Evolutionary conservation across 164 flowering plant species (phyloP).

Genomic region (Kingdonia uniflora): DNA sequence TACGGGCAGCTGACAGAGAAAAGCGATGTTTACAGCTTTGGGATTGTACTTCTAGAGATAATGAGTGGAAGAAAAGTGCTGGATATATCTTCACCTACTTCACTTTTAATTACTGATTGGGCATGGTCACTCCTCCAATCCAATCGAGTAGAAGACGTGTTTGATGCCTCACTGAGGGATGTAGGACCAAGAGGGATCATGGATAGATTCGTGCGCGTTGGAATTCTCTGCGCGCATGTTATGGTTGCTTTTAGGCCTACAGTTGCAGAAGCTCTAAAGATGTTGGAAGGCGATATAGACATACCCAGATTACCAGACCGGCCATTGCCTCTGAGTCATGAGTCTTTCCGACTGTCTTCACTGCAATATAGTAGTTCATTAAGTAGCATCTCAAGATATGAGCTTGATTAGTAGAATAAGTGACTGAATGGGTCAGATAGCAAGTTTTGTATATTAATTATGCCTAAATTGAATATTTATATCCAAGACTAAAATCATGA

Average conservation of each 20-base stretch:
- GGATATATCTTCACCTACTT: slow-evolving; percentile 6
- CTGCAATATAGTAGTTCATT: neutral
- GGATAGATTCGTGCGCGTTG: slow-evolving; percentile 23
- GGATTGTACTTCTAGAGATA: slow-evolving; percentile 20
- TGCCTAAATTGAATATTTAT: too few relatives aligned
- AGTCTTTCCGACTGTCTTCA: neutral
- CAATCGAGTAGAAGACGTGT: slow-evolving; percentile 11
- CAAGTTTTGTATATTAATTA: too few relatives aligned
- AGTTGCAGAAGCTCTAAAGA: slow-evolving; percentile 22
- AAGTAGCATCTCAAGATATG: neutral
- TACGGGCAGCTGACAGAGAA: slow-evolving; percentile 30
- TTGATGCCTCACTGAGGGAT: slow-evolving; percentile 7
- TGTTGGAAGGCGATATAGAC: slow-evolving; percentile 30
- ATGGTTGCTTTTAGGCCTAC: slow-evolving; percentile 29
- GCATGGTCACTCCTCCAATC: slow-evolving; percentile 20
- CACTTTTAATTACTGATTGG: slow-evolving; percentile 22
- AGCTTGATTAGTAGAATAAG: too few relatives aligned
- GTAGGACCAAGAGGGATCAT: slow-evolving; percentile 17
- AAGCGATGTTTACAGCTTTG: slow-evolving; percentile 30
- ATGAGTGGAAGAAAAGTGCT: slow-evolving; percentile 26
- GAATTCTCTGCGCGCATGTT: slow-evolving; percentile 25
- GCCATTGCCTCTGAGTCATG: slow-evolving; percentile 17
- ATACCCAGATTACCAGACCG: slow-evolving; percentile 19
- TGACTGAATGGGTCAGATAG: too few relatives aligned
- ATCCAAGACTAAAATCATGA: too few relatives aligned